Conservation (phyloP, 768 basidiomycete genomes). For the Pulveroboletus sp. region DNA sequence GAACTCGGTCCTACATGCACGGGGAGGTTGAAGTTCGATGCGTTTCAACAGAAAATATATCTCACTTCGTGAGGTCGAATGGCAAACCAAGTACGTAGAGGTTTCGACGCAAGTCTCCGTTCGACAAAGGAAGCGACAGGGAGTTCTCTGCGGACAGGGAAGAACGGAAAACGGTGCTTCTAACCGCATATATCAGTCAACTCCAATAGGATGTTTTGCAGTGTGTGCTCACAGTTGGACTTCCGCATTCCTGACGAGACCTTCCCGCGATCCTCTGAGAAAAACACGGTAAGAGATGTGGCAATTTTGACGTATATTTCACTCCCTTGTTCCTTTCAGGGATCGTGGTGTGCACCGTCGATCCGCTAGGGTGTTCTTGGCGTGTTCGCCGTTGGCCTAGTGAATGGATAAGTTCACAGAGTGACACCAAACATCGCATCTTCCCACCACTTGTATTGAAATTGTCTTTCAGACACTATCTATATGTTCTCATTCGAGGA, state of each 20-base stretch:
- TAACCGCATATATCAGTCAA: slow-evolving; percentile 20
- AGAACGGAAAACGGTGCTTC: slow-evolving; percentile 38
- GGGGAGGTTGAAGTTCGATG: not conserved
- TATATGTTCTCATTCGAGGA: not conserved
- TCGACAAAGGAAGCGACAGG: slow-evolving; percentile 17
- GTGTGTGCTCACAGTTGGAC: slow-evolving; percentile 47
- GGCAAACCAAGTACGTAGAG: slow-evolving; percentile 83
- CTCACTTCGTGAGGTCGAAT: slow-evolving; percentile 75
- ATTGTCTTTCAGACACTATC: slow-evolving; percentile 3
- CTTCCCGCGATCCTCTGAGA: slow-evolving; percentile 10
- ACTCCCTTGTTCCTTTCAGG: slow-evolving; percentile 13
- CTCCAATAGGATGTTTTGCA: not conserved
- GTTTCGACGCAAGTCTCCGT: slow-evolving; percentile 58
- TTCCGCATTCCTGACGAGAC: slow-evolving; percentile 51
- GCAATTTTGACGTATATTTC: no score
- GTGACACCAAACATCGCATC: no score
- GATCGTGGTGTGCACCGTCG: not conserved
- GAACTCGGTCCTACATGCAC: slow-evolving; percentile 47
- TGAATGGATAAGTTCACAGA: slow-evolving; percentile 1
- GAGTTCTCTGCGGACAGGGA: not conserved
- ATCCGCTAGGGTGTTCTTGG: slow-evolving; percentile 5
- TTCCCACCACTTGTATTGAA: slow-evolving; percentile 10
- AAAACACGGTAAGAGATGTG: slow-evolving; percentile 7
- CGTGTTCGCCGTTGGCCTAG: slow-evolving; percentile 13
- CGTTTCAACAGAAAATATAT: not conserved